Evolutionary conservation across 306 rosid genomes (phyloP).

Genomic region (Lathyrus aphaca): DNA sequence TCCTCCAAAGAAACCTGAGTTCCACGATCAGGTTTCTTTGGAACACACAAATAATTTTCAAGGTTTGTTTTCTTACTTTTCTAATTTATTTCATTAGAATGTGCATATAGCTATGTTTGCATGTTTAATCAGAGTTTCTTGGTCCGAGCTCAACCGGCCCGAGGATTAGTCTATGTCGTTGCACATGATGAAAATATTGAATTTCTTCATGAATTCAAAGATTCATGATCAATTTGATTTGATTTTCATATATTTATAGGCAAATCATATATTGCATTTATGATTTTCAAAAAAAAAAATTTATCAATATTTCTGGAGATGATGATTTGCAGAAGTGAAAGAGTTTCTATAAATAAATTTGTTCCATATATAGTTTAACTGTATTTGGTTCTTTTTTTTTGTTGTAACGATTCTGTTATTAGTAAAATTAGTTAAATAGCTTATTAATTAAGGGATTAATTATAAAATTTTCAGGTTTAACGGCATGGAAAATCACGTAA

Average conservation of each 20-base stretch:
- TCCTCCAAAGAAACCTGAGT: neutral
- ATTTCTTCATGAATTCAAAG: neutral
- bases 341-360: too few species aligned
- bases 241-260: neutral
- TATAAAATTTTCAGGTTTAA: constrained; percentile 35
- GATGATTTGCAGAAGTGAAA: neutral
- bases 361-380: too few species aligned
- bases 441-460: neutral
- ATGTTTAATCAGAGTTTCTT: too few species aligned
- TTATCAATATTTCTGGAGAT: constrained; percentile 6
- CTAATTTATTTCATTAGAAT: neutral
- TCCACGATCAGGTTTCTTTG: neutral
- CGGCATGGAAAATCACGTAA: constrained; percentile 46
- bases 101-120: neutral
- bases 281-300: constrained; percentile 15
- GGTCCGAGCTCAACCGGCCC: too few species aligned
- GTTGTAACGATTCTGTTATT: neutral
- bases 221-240: neutral
- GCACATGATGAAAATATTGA: too few species aligned
- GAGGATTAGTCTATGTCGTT: too few species aligned
- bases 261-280: constrained; percentile 30
- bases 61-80: neutral
- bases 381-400: too few species aligned
- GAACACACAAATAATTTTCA: neutral
- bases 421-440: neutral